These are phyloP conservation scores for Huiozyma naganishii DNA, from an alignment of 805 yeast species.

Conservation along the genomic window DNA sequence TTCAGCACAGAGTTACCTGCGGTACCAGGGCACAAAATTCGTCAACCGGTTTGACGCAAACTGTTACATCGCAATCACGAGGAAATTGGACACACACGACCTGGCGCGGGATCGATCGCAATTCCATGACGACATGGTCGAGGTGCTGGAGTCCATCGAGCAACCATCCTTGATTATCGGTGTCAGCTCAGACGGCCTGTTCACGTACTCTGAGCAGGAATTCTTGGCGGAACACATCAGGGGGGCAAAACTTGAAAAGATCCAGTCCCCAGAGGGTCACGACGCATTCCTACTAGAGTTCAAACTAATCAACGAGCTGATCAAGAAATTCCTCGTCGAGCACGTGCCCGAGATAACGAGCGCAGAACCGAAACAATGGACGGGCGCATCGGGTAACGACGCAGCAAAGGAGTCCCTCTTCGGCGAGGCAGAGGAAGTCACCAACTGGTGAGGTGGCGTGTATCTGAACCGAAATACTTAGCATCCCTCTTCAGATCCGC, in stretches of 20 bases:
- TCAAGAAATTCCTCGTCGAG: conserved; percentile 52
- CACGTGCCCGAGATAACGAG: conserved; percentile 51
- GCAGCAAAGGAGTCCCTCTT: conserved; percentile 54
- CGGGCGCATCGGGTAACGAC: conserved; percentile 31
- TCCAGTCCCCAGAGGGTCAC: conserved; percentile 92
- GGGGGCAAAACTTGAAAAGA: conserved; percentile 52
- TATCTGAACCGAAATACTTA: not conserved
- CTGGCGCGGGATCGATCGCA: conserved; percentile 63
- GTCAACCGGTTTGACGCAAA: conserved; percentile 88
- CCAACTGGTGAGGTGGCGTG: conserved; percentile 63
- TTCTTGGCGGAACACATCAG: conserved; percentile 68
- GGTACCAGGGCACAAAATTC: conserved; percentile 92
- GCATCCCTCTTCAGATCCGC: not conserved
- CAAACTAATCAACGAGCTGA: conserved; percentile 61
- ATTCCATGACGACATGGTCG: conserved; percentile 27
- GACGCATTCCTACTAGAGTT: conserved; percentile 93
- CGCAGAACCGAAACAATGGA: conserved; percentile 29
- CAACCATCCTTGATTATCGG: conserved; percentile 85
- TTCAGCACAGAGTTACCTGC: conserved; percentile 88
- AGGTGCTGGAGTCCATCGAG: conserved; percentile 46
- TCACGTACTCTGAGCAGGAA: conserved; percentile 87
- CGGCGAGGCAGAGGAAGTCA: conserved; percentile 91
- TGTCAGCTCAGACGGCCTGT: conserved; percentile 82
- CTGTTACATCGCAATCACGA: conserved; percentile 86
- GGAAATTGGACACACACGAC: conserved; percentile 93